Percentiles rank a stretch among this genome's conserved stretches.
Evolutionary conservation across 2,329 filamentous ascomycete genomes (phyloP).

Genomic region (Aquanectria penicillioides): DNA sequence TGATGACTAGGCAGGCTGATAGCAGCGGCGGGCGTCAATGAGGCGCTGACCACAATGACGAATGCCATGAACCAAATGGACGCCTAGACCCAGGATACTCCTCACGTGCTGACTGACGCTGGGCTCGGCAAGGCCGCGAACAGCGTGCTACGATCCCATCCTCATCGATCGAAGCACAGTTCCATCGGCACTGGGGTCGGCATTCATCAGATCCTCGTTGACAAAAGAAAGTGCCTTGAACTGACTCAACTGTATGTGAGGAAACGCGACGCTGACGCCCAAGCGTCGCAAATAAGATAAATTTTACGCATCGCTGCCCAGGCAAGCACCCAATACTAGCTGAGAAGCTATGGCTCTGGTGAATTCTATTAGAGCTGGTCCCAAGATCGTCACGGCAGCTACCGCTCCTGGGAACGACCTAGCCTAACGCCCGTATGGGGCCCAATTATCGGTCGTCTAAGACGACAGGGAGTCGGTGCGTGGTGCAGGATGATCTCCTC

Average conservation of each 20-base stretch:
- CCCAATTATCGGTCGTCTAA: conserved; percentile 32
- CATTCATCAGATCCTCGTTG: neutral
- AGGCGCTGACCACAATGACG: conserved; percentile 9
- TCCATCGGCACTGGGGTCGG: too few relatives aligned
- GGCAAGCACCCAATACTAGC: conserved; percentile 11
- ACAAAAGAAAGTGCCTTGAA: neutral
- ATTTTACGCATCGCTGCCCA: conserved; percentile 9
- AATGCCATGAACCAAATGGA: conserved; percentile 3
- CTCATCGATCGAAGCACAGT: too few relatives aligned
- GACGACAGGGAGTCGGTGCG: conserved; percentile 25
- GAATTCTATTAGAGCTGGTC: conserved; percentile 14
- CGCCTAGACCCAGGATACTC: neutral
- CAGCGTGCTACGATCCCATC: too few relatives aligned
- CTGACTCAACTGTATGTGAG: conserved; percentile 5
- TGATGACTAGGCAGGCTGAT: neutral
- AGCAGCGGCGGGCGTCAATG: neutral
- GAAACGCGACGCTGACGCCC: conserved; percentile 6
- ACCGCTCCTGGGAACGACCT: conserved; percentile 29
- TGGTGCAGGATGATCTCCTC: conserved; percentile 36
- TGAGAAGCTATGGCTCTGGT: conserved; percentile 15
- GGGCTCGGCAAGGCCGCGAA: conserved; percentile 2
- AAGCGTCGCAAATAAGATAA: conserved; percentile 10
- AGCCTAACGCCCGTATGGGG: conserved; percentile 23
- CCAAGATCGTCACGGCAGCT: conserved; percentile 35
- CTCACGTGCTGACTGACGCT: conserved; percentile 13